Percentiles rank a stretch among this genome's conserved stretches.
Conservation (phyloP, 495 filamentous ascomycete species). For the Penicillium coprophilum region DNA sequence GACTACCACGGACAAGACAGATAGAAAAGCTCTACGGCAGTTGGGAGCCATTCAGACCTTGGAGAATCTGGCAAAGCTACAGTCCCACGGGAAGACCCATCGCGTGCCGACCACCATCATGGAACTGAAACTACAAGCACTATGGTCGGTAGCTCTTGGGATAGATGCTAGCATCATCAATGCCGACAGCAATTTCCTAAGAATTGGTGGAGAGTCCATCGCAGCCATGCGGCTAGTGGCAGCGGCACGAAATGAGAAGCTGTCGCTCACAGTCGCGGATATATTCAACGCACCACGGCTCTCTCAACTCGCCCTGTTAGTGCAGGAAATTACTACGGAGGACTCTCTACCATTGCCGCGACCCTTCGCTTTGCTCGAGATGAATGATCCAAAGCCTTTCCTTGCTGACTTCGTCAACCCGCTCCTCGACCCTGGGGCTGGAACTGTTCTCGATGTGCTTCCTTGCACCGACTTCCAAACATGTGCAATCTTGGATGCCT, state of each 20-base stretch:
- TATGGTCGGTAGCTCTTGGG: background rate
- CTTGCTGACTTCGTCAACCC: no score
- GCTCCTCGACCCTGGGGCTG: background rate
- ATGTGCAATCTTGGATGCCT: background rate
- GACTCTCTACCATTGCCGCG: no score
- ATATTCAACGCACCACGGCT: no score
- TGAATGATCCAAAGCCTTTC: no score
- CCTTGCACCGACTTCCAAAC: slow-evolving; percentile 1
- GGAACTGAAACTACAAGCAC: background rate
- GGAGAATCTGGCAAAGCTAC: background rate
- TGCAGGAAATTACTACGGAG: no score
- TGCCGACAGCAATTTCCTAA: background rate
- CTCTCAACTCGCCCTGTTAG: no score
- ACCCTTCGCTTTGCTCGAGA: no score
- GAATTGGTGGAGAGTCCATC: background rate
- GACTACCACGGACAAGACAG: background rate
- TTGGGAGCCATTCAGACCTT: background rate
- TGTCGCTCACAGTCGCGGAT: no score
- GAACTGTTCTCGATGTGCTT: background rate
- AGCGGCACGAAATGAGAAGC: background rate
- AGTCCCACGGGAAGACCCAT: background rate
- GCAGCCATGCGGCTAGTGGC: background rate
- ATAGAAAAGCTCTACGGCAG: background rate
- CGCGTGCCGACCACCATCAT: background rate
- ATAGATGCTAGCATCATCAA: background rate